Evolutionary conservation across 2,329 filamentous ascomycete species (phyloP).

Genomic region (Sphaerulina vaccinii): DNA sequence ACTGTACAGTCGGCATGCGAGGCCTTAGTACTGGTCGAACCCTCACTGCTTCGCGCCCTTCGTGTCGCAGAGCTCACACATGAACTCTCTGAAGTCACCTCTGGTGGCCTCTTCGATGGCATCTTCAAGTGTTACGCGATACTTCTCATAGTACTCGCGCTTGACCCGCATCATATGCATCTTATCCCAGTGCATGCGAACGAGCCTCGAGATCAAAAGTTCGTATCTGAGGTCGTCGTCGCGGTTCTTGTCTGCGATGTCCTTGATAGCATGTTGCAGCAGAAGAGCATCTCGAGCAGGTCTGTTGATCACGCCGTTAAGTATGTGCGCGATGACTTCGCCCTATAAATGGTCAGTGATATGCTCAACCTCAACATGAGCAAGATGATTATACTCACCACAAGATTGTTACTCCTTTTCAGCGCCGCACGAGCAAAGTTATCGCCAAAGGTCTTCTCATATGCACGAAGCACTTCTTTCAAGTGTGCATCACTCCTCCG

Average conservation of each 20-base stretch:
- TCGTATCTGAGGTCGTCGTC: constrained; percentile 67
- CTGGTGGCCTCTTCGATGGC: constrained; percentile 75
- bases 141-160: constrained; percentile 74
- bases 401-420: constrained; percentile 84
- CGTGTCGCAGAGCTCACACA: constrained; percentile 34
- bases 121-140: constrained; percentile 70
- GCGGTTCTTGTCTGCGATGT: constrained; percentile 43
- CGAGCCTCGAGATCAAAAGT: constrained; percentile 80
- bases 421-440: constrained; percentile 90
- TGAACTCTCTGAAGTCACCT: constrained; percentile 57
- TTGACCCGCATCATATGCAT: constrained; percentile 78
- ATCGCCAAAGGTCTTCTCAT: constrained; percentile 68
- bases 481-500: constrained; percentile 78
- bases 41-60: constrained; percentile 3
- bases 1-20: no score
- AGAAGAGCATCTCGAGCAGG: constrained; percentile 90
- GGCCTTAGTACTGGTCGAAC: no score
- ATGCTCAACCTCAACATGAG: background rate
- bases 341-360: constrained; percentile 56
- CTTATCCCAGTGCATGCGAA: constrained; percentile 90
- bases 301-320: constrained; percentile 95
- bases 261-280: constrained; percentile 79
- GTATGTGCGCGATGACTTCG: constrained; percentile 88
- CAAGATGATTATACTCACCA: constrained; percentile 61
- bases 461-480: constrained; percentile 72